Evolutionary conservation across 75 land plant genomes (phyloP), one percentile per base, ranked within the genome.

Genomic region (Sequoia sempervirens): DNA sequence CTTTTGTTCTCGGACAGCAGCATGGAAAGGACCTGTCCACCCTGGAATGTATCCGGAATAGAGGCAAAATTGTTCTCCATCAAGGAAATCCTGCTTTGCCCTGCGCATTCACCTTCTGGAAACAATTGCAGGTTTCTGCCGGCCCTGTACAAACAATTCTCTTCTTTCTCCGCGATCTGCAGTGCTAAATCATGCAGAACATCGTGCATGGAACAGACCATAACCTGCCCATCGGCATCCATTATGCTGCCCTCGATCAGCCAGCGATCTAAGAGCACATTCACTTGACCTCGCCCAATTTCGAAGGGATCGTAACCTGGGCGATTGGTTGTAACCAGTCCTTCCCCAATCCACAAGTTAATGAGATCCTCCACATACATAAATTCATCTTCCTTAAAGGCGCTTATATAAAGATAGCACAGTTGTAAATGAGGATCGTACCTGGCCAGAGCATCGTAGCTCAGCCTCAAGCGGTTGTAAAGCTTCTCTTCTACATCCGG

Each of bases 321-420:
- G 3, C 52, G 37, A 54, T 54, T 54, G 20, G 2, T 53, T 17
- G 75, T 13, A 4, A 83, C 18, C 43, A 83, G 36, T 15, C 82
- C 82, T 26, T 83, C 84, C 3, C 84, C 84, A 17, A 83, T 75
- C 84, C 84, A 83, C 38, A 43, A 83, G 32, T 40, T 75, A 17
- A 83, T 83, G 14, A 83, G n/a, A 38, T 75, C 41, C 4, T 75
- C 81, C 28, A 83, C 83, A 26, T 83, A 40, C 75, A 83, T 75
- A 70, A 20, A 45, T 79, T 52, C 84, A 40, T 83, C 84, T 37
- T 83, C 84, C 3, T 75, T 75, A 38, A 83, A 83, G n/a, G 84
- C 84, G 3, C 70, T 82, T n/a, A 83, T 75, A 50, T 83, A 83
- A 12, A 83, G 47, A 83, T 80, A 83, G 52, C 84, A 83, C 2